Base-by-base conservation (phyloP, 2,329 filamentous ascomycete species). In the Colletotrichum sp. region DNA sequence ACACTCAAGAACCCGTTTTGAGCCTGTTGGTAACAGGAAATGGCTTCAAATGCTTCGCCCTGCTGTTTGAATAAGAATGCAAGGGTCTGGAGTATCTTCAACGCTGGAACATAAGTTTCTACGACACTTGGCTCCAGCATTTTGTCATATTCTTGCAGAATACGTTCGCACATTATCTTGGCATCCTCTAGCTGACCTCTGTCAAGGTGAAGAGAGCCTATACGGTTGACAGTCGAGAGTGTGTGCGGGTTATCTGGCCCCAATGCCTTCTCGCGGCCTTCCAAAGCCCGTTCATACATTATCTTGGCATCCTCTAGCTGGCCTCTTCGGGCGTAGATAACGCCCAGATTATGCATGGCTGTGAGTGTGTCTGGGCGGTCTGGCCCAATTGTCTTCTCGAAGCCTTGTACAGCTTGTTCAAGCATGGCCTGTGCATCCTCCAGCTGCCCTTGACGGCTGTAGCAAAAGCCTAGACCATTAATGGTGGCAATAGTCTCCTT, bases 221-320 rank as follows among this genome's bases (percentile, higher is more conserved):
- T 12, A 13, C 9, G 7, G 0, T 6, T 1, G 11, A 21, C n/a
- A 1, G n/a, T 3, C n/a, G 1, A 21, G 3, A 47, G 11, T 21
- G 43, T 47, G 1, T 12, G 2, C 43, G 43, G 21, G 5, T 34
- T 12, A 6, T 76, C 73, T 61, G 72, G 72, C n/a, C 77, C 77
- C 1, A 70, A 36, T n/a, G 47, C 65, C 65, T 76, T 75, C 68
- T 81, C 72, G 15, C 73, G 75, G 59, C 80, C 78, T 78, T 77
- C 66, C 1, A 82, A 74, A 64, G 79, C 80, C 61, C 79, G 80
- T 12, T 74, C 9, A 21, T 78, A 82, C 78, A 82, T 82, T 1
- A 66, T 69, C 76, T 82, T 78, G 18, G 79, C 77, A 51, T 82
- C 74, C 7, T 81, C 8, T 29, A 75, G 47, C 55, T 70, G 27